Base-by-base conservation (phyloP, 352 stramenopile genomes). In the Globisporangium acanthophoron region DNA sequence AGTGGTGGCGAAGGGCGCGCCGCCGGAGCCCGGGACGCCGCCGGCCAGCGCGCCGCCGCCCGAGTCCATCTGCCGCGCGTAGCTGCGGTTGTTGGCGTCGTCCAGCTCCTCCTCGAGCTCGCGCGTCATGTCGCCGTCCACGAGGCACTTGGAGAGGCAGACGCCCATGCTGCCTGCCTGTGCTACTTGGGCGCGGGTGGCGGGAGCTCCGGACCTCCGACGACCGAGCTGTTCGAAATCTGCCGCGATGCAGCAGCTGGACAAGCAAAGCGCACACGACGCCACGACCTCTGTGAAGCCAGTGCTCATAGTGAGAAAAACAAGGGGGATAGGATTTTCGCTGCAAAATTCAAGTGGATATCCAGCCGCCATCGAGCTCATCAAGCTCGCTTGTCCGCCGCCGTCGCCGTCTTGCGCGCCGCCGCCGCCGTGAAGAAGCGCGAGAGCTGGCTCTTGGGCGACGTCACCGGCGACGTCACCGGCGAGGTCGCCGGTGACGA, bases 51-150 rank as follows among this genome's bases (percentile, higher is more conserved):
- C 29, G 8, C 47, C 31, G 18, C 16, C 49, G 18, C 31, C n/a
- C 31, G 31, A 18, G 21, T 66, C 55, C 54, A 54, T 56, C 35
- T 77, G 74, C 52, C 74, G 59, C 52, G 71, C 54, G 64, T 85
- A 88, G 65, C 73, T 85, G 65, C 77, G 74, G 48, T 61, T 73
- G 54, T 65, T 64, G 54, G 67, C 62, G 62, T 90, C 85, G 67
- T 92, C 80, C 35, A 95, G 76, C 58, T 95, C 84, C 45, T 77
- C 75, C 61, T 95, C 85, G 21, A 95, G 80, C 63, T 95, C 82
- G 33, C 77, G 78, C 47, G 77, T 81, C 74, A 95, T 95, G 69
- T 92, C 83, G 55, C 76, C 85, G n/a, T 91, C 82, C 29, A 78
- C 79, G 58, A 93, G 71, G 71, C 84, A 95, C 56, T 81, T 87